A percentile compares a stretch with the other conserved stretches of the same genome.
These are phyloP conservation scores for Plasmodium yoelii DNA, from an alignment of 169 alveolate species.

Conservation along the genomic window DNA sequence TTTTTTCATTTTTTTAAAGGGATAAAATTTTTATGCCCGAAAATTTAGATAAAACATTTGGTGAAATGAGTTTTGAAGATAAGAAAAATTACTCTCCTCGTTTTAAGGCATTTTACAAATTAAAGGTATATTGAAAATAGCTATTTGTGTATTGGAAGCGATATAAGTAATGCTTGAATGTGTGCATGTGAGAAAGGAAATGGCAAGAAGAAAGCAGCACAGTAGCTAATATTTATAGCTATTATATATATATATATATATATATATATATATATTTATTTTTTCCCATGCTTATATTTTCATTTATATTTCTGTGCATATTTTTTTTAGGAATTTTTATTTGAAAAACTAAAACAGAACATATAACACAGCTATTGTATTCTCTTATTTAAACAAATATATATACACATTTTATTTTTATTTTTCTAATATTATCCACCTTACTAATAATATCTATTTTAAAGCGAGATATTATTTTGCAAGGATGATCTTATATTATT, in stretches of 20 bases:
- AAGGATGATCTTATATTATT: too few species aligned
- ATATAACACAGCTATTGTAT: neutral
- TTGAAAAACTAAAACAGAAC: neutral
- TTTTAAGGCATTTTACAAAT: constrained; percentile 47
- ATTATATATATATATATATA: neutral
- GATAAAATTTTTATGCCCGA: constrained; percentile 61
- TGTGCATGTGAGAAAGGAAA: neutral
- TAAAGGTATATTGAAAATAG: constrained; percentile 19
- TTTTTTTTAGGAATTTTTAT: constrained; percentile 5
- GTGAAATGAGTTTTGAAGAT: constrained; percentile 60
- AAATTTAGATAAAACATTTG: constrained; percentile 16
- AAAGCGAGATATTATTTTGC: too few species aligned
- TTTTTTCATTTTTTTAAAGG: constrained; percentile 26
- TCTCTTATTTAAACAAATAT: neutral
- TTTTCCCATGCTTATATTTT: neutral
- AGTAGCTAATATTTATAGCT: too few species aligned
- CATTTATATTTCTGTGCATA: neutral
- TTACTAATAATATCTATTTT: too few species aligned
- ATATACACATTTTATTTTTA: neutral
- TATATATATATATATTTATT: neutral
- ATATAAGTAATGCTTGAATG: neutral
- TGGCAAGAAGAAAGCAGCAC: too few species aligned
- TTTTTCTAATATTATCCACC: neutral
- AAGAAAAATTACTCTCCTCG: constrained; percentile 54
- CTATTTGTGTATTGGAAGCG: neutral